These are phyloP conservation scores for Fragaria vesca DNA, from an alignment of 306 rosid species.

Conservation along the genomic window DNA sequence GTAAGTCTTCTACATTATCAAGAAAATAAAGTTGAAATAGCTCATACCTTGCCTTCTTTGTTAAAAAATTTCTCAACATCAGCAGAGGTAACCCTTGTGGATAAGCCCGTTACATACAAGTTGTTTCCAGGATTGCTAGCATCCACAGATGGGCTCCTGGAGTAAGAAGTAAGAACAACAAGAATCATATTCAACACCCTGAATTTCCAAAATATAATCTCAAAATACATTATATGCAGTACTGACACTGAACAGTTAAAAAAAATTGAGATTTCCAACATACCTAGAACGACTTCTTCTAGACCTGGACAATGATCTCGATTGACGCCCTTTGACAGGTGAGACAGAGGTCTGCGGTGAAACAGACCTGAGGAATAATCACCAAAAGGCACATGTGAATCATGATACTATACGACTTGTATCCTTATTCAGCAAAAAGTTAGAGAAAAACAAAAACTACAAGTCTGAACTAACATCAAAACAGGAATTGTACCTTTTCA, in stretches of 20 bases:
- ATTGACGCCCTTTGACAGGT: slow-evolving; percentile 34
- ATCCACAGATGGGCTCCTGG: slow-evolving; percentile 35
- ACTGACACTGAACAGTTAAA: background rate
- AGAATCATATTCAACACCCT: background rate
- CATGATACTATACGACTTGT: background rate
- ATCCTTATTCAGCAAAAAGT: background rate
- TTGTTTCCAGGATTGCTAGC: slow-evolving; percentile 50
- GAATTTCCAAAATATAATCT: background rate
- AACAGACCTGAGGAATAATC: slow-evolving; percentile 30
- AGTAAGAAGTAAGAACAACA: slow-evolving; percentile 5
- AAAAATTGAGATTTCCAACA: background rate
- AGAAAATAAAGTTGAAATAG: background rate
- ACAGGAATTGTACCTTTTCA: slow-evolving; percentile 33
- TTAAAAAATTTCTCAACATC: slow-evolving; percentile 43
- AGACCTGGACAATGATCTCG: slow-evolving; percentile 33
- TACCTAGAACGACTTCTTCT: slow-evolving; percentile 52
- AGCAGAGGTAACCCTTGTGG: slow-evolving; percentile 38
- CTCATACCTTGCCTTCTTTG: slow-evolving; percentile 44
- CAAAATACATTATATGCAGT: background rate
- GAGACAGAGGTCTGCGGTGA: slow-evolving; percentile 33
- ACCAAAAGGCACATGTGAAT: slow-evolving; percentile 1
- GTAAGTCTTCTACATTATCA: background rate
- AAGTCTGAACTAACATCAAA: background rate
- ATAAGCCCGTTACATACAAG: slow-evolving; percentile 47
- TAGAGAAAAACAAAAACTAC: background rate